These are phyloP conservation scores for Setaria viridis DNA, from an alignment of 202 grass and related monocot species.

Conservation along the genomic window DNA sequence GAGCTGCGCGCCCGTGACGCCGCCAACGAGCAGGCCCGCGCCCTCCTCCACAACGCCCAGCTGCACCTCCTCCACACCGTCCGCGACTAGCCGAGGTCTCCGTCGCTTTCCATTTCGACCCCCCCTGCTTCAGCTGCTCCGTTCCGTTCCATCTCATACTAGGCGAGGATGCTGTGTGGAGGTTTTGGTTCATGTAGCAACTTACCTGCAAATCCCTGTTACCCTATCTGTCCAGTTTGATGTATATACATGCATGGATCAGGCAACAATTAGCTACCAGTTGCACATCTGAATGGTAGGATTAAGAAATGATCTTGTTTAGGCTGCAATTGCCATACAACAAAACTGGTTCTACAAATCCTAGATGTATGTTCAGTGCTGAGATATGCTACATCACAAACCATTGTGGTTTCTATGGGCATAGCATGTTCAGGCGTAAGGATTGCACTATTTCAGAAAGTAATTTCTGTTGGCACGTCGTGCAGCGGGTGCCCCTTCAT, in stretches of 20 bases:
- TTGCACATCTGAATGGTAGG: constrained; percentile 2
- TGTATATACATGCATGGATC: neutral
- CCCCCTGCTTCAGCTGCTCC: neutral
- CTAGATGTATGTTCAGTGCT: neutral
- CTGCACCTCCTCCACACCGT: constrained; percentile 73
- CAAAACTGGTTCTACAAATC: neutral
- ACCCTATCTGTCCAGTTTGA: neutral
- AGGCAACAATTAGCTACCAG: neutral
- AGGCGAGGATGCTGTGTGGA: too few species aligned
- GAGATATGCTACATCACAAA: neutral
- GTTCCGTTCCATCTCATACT: too few species aligned
- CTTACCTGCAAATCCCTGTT: neutral
- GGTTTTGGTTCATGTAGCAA: too few species aligned
- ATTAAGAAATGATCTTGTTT: neutral
- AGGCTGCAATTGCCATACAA: neutral
- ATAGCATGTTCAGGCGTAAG: neutral
- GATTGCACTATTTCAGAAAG: neutral
- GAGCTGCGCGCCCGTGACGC: constrained; percentile 74
- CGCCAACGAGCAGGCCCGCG: constrained; percentile 66
- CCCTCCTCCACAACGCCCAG: constrained; percentile 78
- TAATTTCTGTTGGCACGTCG: constrained; percentile 48
- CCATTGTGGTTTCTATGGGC: neutral
- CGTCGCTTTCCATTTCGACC: too few species aligned
- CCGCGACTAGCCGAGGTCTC: constrained; percentile 11
- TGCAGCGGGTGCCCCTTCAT: constrained; percentile 87